phyloP scores from a whole-genome alignment of 768 basidiomycete species.

The Russula earlei region DNA sequence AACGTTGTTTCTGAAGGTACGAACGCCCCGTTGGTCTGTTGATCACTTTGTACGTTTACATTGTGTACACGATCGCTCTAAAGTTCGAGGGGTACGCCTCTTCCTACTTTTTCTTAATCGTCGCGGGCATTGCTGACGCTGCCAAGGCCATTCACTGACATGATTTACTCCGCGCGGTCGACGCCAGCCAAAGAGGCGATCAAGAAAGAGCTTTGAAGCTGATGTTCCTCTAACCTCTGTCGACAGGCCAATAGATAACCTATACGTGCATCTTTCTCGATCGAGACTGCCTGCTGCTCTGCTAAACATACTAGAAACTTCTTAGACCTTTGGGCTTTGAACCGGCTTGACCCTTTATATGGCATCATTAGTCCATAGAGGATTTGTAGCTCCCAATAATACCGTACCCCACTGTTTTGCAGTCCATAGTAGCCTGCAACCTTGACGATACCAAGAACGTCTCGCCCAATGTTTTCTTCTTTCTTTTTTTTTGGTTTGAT shows the following conservation, averaged over 20 bases:
- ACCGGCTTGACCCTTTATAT: no score
- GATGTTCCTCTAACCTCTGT: not conserved
- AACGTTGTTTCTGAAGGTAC: conserved; percentile 41
- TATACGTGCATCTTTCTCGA: no score
- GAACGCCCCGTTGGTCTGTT: conserved; percentile 78
- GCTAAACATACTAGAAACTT: not conserved
- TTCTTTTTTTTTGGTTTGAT: no score
- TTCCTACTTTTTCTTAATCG: not conserved
- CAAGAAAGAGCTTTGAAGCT: conserved; percentile 25
- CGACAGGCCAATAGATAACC: no score
- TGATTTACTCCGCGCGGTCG: conserved; percentile 63
- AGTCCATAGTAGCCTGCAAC: no score
- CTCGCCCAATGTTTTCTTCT: no score
- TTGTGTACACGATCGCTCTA: conserved; percentile 77
- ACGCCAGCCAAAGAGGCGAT: conserved; percentile 9
- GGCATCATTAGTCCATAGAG: no score
- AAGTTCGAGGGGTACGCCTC: conserved; percentile 75
- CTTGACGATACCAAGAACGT: no score
- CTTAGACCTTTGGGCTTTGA: no score
- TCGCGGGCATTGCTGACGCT: conserved; percentile 26
- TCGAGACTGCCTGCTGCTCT: no score
- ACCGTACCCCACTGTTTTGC: no score
- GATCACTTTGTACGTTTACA: conserved; percentile 71
- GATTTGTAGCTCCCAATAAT: no score
- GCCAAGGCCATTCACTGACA: conserved; percentile 57